Evolutionary conservation across 345 rosid genomes (phyloP), one percentile per base, ranked within the genome.

Genomic region (Euphorbia tirucalli): DNA sequence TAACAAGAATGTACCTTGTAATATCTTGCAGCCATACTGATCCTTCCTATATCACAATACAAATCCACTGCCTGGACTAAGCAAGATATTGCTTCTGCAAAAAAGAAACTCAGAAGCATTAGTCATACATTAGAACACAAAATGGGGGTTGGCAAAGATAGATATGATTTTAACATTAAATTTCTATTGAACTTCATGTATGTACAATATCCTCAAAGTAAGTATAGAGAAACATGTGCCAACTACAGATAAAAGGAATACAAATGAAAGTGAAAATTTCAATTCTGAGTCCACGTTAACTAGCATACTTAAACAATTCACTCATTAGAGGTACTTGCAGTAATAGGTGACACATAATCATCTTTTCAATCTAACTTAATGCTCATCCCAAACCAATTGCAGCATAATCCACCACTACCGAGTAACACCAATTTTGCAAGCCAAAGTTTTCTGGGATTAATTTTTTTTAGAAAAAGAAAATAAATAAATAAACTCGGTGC

Each of bases 1-100:
- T 15, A 24, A 5, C 15, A 63, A 73, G 55, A 13, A 21, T 28
- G 55, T 79, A 89, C 98, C 97, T 96, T 96, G 79, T 78, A 87
- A 74, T 93, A 96, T 87, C 98, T 89, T 68, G 99, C 99, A 75
- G 98, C 99, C 98, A 93, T 91, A 83, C 85, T 91, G 75, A 96
- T 89, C 86, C 98, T 88, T 79, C 98, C 99, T 64, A 89, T 93
- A 71, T 96, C 99, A 79, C 93, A 90, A 61, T 86, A 87, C 80
- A 91, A 49, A 60, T 86, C 87, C 72, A 92, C 89, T 0, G 98
- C 99, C 76, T 86, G 85, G 75, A 78, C 87, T 75, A 96, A 88
- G 86, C 98, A 96, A 81, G 93, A 81, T 82, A 91, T 86, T 69
- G 99, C 87, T 85, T 93, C 98, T 96, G 86, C 84, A 87, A 73